A percentile compares a stretch with the other conserved stretches of the same genome.
Conservation (phyloP, 164 flowering plant genomes). For the Kingdonia uniflora region DNA sequence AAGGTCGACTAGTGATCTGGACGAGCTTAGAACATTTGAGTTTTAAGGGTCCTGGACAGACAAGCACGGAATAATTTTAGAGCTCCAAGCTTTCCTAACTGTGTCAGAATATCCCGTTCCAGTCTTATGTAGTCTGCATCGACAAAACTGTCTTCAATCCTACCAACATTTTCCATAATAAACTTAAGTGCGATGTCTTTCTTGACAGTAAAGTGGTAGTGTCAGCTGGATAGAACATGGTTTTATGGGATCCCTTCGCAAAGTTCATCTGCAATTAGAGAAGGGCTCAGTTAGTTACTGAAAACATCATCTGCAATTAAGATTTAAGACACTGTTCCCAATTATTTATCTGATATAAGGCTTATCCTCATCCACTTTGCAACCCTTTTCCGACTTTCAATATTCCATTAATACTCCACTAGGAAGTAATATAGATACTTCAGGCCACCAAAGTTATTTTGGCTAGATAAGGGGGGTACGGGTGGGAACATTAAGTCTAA, state of each 20-base stretch:
- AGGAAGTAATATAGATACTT: too few relatives aligned
- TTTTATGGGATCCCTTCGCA: constrained; percentile 12
- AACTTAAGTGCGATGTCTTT: constrained; percentile 25
- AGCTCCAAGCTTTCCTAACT: constrained; percentile 72
- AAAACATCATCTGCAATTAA: too few relatives aligned
- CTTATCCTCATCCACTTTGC: too few relatives aligned
- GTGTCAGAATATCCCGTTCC: constrained; percentile 67
- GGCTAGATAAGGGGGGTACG: too few relatives aligned
- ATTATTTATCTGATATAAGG: too few relatives aligned
- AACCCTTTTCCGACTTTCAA: too few relatives aligned
- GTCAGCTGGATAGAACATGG: constrained; percentile 7
- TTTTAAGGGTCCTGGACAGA: constrained; percentile 37
- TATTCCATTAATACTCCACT: too few relatives aligned
- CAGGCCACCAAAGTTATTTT: too few relatives aligned
- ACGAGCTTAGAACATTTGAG: constrained; percentile 13
- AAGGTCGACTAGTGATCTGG: constrained; percentile 12
- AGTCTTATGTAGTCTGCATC: constrained; percentile 35
- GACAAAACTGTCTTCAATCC: constrained; percentile 45
- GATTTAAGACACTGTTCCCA: background rate
- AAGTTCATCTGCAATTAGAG: constrained; percentile 23
- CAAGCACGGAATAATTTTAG: constrained; percentile 48
- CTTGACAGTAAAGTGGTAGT: constrained; percentile 12
- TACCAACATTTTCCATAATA: constrained; percentile 45
- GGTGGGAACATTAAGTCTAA: too few relatives aligned
- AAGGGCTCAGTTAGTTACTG: constrained; percentile 5